Evolutionary conservation across 129 eudicot species (phyloP).

Genomic region (Artemisia argyi): DNA sequence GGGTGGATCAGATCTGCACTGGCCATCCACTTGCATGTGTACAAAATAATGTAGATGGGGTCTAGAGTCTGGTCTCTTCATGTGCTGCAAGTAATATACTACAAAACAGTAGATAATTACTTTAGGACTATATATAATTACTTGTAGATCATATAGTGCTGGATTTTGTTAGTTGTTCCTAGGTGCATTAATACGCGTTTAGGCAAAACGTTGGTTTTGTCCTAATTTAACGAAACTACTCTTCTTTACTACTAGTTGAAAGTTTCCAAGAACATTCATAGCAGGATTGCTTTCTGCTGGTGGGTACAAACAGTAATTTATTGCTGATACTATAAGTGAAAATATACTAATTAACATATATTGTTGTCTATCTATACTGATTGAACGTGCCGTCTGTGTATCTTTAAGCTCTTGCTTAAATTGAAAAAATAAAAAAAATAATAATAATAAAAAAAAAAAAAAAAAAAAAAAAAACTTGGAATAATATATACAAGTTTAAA

Average conservation of each 20-base stretch:
- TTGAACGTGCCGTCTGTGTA: not conserved
- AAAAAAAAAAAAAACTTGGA: not conserved
- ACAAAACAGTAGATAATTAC: no score
- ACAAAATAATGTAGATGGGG: no score
- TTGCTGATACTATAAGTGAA: slow-evolving; percentile 15
- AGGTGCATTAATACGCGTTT: slow-evolving; percentile 11
- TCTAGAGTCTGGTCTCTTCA: no score
- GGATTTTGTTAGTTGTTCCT: not conserved
- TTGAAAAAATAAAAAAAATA: no score
- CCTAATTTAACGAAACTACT: slow-evolving; percentile 30
- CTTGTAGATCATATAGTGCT: no score
- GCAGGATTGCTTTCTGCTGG: slow-evolving; percentile 15
- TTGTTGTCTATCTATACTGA: slow-evolving; percentile 5
- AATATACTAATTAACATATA: not conserved
- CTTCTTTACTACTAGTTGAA: slow-evolving; percentile 2
- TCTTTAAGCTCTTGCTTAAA: slow-evolving; percentile 3
- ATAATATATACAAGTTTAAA: not conserved
- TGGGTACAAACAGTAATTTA: slow-evolving; percentile 21
- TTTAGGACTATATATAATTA: no score
- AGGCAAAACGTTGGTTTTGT: slow-evolving; percentile 17
- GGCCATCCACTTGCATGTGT: no score
- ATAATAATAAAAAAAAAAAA: no score
- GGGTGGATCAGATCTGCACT: no score
- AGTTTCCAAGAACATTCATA: slow-evolving; percentile 21
- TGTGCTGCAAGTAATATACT: no score